Evolutionary conservation across 768 basidiomycete genomes (phyloP).

Genomic region (Coprinopsis sp.): DNA sequence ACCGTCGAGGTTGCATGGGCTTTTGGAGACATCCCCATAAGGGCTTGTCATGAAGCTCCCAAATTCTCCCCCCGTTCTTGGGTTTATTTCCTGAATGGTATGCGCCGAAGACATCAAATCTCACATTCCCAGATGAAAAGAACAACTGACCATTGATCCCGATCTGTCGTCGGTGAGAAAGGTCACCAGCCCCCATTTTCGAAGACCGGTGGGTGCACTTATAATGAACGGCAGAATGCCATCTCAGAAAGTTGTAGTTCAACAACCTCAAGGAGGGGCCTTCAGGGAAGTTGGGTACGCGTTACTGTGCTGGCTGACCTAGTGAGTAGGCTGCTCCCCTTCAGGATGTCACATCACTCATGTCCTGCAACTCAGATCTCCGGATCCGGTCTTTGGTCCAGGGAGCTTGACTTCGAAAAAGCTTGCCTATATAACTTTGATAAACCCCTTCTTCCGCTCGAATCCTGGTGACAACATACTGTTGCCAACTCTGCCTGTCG

Average conservation of each 20-base stretch:
- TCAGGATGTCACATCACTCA: too few relatives aligned
- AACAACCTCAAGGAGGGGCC: too few relatives aligned
- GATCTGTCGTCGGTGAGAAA: conserved; percentile 27
- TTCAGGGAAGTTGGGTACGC: too few relatives aligned
- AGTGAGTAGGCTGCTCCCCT: too few relatives aligned
- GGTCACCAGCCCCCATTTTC: conserved; percentile 20
- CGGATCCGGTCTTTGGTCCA: too few relatives aligned
- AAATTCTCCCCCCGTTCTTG: not conserved
- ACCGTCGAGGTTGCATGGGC: not conserved
- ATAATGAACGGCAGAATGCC: conserved; percentile 21
- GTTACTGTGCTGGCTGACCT: too few relatives aligned
- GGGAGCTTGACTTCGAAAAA: too few relatives aligned
- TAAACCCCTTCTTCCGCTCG: too few relatives aligned
- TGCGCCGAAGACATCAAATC: conserved; percentile 25
- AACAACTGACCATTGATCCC: conserved; percentile 27
- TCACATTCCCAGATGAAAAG: conserved; percentile 22
- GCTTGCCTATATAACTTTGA: too few relatives aligned
- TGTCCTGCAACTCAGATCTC: too few relatives aligned
- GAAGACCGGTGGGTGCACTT: not conserved
- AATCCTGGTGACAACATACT: too few relatives aligned
- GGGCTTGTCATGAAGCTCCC: not conserved
- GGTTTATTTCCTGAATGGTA: conserved; percentile 7
- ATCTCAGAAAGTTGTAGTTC: conserved; percentile 19
- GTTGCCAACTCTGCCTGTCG: too few relatives aligned
- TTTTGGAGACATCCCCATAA: conserved; percentile 14